Evolutionary conservation across 139 green algal species (phyloP).

Genomic region (Chlorella vulgaris): DNA sequence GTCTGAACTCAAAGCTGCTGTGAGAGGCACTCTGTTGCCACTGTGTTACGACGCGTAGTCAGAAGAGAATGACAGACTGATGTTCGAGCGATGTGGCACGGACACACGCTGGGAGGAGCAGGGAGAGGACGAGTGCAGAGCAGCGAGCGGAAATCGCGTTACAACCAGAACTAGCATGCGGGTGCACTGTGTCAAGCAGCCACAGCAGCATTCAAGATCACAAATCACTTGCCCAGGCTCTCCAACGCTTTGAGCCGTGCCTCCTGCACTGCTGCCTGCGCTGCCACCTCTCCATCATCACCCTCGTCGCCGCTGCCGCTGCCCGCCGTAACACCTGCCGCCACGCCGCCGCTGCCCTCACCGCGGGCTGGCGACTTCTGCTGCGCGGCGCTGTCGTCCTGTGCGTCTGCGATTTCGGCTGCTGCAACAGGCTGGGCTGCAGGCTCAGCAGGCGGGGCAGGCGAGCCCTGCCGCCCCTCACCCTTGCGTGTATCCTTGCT

Average conservation of each 20-base stretch:
- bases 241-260: slow-evolving; percentile 35
- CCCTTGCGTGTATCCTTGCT: too few relatives aligned
- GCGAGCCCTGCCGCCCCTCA: neutral
- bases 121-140: too few relatives aligned
- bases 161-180: too few relatives aligned
- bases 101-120: too few relatives aligned
- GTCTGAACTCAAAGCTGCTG: too few relatives aligned
- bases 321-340: neutral
- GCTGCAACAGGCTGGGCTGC: neutral
- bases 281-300: neutral
- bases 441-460: neutral
- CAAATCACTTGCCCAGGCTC: slow-evolving; percentile 26
- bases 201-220: too few relatives aligned
- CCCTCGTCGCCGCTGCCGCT: neutral
- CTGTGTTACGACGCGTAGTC: neutral
- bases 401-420: neutral
- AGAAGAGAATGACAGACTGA: too few relatives aligned
- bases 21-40: too few relatives aligned
- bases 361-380: neutral
- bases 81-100: too few relatives aligned
- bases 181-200: too few relatives aligned
- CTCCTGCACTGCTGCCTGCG: slow-evolving; percentile 24
- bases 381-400: neutral
- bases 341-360: slow-evolving; percentile 1
- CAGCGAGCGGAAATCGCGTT: too few relatives aligned